Percentiles rank a stretch among this genome's conserved stretches.
Evolutionary conservation across 2,329 filamentous ascomycete species (phyloP).

Genomic region (Aspergillus flavus): DNA sequence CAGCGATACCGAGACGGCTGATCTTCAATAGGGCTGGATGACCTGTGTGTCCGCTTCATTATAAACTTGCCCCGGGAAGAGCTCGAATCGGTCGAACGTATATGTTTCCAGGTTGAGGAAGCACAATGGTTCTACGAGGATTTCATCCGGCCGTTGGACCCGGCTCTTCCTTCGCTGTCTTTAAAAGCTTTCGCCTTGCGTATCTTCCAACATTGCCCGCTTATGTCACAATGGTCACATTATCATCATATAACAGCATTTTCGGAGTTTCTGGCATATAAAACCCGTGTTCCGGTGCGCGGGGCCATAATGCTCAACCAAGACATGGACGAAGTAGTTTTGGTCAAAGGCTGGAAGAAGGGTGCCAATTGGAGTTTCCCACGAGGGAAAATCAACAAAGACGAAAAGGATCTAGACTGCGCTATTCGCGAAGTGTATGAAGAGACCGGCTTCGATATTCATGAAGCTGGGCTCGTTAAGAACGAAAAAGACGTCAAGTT

Average conservation of each 20-base stretch:
- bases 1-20: constrained; percentile 25
- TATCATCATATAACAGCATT: constrained; percentile 82
- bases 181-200: constrained; percentile 83
- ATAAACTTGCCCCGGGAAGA: constrained; percentile 94
- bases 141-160: constrained; percentile 89
- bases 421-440: constrained; percentile 93
- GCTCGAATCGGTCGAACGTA: constrained; percentile 83
- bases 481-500: constrained; percentile 73
- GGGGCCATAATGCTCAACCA: constrained; percentile 92
- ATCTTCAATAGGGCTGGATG: constrained; percentile 76
- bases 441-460: constrained; percentile 88
- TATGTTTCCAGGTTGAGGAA: constrained; percentile 98
- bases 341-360: constrained; percentile 99
- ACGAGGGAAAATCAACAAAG: constrained; percentile 96
- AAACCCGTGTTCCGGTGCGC: constrained; percentile 88
- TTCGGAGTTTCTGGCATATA: constrained; percentile 90
- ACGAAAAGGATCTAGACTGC: constrained; percentile 91
- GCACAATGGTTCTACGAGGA: constrained; percentile 99
- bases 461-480: constrained; percentile 73
- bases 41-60: constrained; percentile 96
- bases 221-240: constrained; percentile 78
- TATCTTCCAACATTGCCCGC: constrained; percentile 92
- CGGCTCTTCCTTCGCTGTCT: constrained; percentile 79
- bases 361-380: constrained; percentile 96
- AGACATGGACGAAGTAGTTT: constrained; percentile 87